Percentiles rank a stretch among this genome's conserved stretches.
Evolutionary conservation across 495 filamentous ascomycete genomes (phyloP).

Genomic region (Xylaria venustula): DNA sequence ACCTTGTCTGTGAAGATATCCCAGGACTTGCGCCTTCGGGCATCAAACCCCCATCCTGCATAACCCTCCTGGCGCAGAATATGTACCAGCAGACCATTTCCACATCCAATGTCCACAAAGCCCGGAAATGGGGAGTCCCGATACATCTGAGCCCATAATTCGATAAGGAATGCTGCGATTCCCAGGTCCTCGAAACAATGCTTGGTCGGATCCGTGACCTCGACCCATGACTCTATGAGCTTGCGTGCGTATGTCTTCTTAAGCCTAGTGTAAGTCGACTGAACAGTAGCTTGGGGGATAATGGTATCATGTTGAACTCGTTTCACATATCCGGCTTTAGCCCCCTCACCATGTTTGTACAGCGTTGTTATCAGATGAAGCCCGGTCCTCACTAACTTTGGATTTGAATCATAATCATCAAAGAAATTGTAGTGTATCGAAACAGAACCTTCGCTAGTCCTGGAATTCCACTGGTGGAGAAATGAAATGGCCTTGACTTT

Average conservation of each 20-base stretch:
- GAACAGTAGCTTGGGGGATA: constrained; percentile 67
- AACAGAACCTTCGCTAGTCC: constrained; percentile 44
- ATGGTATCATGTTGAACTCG: constrained; percentile 73
- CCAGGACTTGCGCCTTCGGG: constrained; percentile 81
- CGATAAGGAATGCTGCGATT: constrained; percentile 92
- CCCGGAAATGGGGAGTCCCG: constrained; percentile 63
- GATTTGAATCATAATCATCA: constrained; percentile 36
- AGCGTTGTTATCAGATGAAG: constrained; percentile 66
- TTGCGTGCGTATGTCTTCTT: constrained; percentile 70
- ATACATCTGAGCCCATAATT: constrained; percentile 91
- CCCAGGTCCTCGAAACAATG: constrained; percentile 92
- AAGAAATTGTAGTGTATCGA: constrained; percentile 72
- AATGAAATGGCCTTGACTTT: constrained; percentile 69
- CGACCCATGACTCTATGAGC: constrained; percentile 72
- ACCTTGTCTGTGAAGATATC: constrained; percentile 56
- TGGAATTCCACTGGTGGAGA: constrained; percentile 58
- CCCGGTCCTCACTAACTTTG: constrained; percentile 68
- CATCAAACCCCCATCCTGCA: constrained; percentile 87
- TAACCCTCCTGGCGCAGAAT: constrained; percentile 83
- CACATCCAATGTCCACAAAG: constrained; percentile 94
- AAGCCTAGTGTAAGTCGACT: constrained; percentile 78
- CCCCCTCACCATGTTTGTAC: constrained; percentile 73
- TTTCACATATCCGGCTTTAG: constrained; percentile 64
- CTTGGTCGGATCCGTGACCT: constrained; percentile 82
- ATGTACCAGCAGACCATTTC: constrained; percentile 90